Percentiles rank a stretch among this genome's conserved stretches.
phyloP scores from a whole-genome alignment of 1,139 yeast species.

The Geotrichum klebahnii region DNA sequence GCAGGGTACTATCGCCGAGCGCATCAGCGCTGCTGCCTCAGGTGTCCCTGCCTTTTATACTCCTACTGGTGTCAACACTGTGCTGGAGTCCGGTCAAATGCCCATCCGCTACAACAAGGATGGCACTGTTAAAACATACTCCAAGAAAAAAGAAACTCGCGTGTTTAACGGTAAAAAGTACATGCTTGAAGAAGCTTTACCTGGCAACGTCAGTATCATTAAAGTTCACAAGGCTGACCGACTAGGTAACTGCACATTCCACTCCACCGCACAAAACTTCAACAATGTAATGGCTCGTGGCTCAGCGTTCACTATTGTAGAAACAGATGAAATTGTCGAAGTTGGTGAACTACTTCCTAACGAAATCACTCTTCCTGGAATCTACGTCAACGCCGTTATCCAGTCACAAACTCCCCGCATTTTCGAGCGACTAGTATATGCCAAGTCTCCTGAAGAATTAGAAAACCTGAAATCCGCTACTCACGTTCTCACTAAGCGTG shows the following conservation, averaged over 20 bases:
- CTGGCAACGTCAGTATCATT: constrained; percentile 44
- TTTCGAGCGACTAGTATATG: constrained; percentile 38
- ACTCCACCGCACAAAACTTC: constrained; percentile 45
- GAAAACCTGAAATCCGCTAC: constrained; percentile 18
- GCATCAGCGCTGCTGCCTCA: constrained; percentile 48
- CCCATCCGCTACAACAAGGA: constrained; percentile 43
- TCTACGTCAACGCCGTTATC: constrained; percentile 42
- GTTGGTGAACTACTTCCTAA: constrained; percentile 44
- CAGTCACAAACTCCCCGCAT: constrained; percentile 41
- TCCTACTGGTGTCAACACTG: constrained; percentile 50
- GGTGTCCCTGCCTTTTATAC: constrained; percentile 52
- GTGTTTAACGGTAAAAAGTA: constrained; percentile 42
- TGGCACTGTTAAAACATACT: constrained; percentile 40
- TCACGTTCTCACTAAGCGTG: constrained; percentile 32
- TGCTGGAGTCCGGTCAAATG: constrained; percentile 49
- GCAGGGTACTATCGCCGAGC: constrained; percentile 51
- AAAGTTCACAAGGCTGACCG: constrained; percentile 45
- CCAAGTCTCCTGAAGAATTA: constrained; percentile 25
- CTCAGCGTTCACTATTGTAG: constrained; percentile 44
- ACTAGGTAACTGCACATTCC: constrained; percentile 44
- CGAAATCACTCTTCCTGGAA: constrained; percentile 44
- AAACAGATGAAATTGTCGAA: constrained; percentile 45
- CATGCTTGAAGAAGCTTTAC: constrained; percentile 42
- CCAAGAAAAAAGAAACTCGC: constrained; percentile 41
- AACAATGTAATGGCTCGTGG: constrained; percentile 45